A percentile compares a stretch with the other conserved stretches of the same genome.
These are phyloP conservation scores for Fusarium chuoi DNA, from an alignment of 2,329 filamentous ascomycete species.

Conservation along the genomic window DNA sequence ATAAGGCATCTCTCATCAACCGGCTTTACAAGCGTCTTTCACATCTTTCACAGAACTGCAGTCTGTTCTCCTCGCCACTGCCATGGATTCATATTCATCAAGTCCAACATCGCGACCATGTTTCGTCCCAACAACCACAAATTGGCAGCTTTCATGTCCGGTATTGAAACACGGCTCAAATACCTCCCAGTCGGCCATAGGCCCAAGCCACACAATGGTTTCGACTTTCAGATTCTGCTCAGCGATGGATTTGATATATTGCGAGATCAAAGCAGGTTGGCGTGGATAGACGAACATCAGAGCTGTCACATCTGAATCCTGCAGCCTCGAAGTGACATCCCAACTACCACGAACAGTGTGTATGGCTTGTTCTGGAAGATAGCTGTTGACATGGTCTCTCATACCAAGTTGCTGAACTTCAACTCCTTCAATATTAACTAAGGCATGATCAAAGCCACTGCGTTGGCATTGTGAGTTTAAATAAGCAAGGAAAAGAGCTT, in stretches of 20 bases:
- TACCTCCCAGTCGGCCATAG: constrained; percentile 41
- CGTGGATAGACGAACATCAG: constrained; percentile 51
- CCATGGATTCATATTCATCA: constrained; percentile 39
- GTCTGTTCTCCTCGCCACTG: constrained; percentile 8
- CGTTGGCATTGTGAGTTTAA: background rate
- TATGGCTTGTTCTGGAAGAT: constrained; percentile 42
- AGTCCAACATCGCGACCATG: constrained; percentile 32
- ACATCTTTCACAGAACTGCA: background rate
- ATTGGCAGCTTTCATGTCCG: background rate
- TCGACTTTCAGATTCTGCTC: constrained; percentile 6
- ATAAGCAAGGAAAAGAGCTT: constrained; percentile 38
- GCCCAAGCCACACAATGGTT: constrained; percentile 41
- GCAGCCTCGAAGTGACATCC: constrained; percentile 43
- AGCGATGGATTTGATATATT: constrained; percentile 38
- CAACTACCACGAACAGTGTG: constrained; percentile 48
- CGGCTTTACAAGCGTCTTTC: background rate
- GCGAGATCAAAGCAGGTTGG: constrained; percentile 41
- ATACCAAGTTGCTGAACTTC: constrained; percentile 39
- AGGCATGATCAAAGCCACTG: background rate
- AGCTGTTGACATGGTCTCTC: constrained; percentile 35
- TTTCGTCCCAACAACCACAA: constrained; percentile 11
- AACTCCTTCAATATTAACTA: constrained; percentile 41
- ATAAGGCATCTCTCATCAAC: background rate
- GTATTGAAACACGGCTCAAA: constrained; percentile 36
- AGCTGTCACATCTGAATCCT: constrained; percentile 31